These are phyloP conservation scores for Fusarium avenaceum DNA, from an alignment of 2,329 filamentous ascomycete genomes.

Conservation along the genomic window DNA sequence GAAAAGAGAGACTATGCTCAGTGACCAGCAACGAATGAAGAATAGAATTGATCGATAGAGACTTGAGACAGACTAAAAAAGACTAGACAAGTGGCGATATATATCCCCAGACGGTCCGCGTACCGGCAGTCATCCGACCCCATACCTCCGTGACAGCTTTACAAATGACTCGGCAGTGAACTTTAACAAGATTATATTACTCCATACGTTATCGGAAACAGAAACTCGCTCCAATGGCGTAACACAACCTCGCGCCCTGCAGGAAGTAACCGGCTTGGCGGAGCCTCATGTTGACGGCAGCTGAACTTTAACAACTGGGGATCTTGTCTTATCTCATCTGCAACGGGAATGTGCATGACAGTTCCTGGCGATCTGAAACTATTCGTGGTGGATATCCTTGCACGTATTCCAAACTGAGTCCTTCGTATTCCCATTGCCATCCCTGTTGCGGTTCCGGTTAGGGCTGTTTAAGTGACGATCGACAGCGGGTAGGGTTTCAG, in stretches of 20 bases:
- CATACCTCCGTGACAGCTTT: neutral
- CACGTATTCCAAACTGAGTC: neutral
- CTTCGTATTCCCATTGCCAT: conserved; percentile 4
- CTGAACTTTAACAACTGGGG: conserved; percentile 30
- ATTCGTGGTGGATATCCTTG: neutral
- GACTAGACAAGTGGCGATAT: neutral
- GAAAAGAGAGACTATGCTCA: neutral
- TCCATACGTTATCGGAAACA: conserved; percentile 26
- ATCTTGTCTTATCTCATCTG: conserved; percentile 21
- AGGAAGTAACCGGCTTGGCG: conserved; percentile 17
- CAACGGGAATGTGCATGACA: conserved; percentile 30
- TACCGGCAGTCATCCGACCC: neutral
- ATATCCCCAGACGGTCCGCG: neutral
- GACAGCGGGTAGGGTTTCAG: conserved; percentile 3
- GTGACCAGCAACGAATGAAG: conserved; percentile 11
- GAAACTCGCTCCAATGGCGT: conserved; percentile 9
- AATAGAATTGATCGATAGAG: neutral
- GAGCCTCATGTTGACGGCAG: conserved; percentile 14
- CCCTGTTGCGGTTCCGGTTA: neutral
- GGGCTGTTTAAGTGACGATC: conserved; percentile 9
- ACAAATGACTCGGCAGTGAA: conserved; percentile 10
- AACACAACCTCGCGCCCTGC: neutral
- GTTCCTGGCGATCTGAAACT: neutral
- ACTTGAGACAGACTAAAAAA: neutral
- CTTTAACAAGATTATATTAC: conserved; percentile 2